These are phyloP conservation scores for Backusella circina DNA, from an alignment of 192 early-diverging fungal species.

Conservation along the genomic window DNA sequence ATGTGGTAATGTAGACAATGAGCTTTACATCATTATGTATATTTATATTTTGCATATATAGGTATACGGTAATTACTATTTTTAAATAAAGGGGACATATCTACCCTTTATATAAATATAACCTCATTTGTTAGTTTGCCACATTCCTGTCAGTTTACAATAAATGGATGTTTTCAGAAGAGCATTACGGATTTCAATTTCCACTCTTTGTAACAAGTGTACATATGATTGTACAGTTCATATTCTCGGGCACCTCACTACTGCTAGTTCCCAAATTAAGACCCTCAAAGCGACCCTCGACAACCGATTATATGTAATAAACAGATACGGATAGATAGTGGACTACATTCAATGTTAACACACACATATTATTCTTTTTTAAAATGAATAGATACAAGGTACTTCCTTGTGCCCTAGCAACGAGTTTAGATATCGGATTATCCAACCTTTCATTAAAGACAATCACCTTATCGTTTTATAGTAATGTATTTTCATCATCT, in stretches of 20 bases:
- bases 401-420: conserved; percentile 84
- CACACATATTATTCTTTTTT: no score
- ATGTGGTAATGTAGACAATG: conserved; percentile 18
- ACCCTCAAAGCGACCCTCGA: conserved; percentile 52
- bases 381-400: conserved; percentile 51
- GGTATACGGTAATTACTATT: conserved; percentile 12
- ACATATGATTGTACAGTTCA: conserved; percentile 86
- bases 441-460: conserved; percentile 84
- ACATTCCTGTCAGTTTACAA: conserved; percentile 84
- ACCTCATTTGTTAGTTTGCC: conserved; percentile 41
- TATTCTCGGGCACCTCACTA: conserved; percentile 52
- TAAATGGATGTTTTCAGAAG: conserved; percentile 88
- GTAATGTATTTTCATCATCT: conserved; percentile 27
- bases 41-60: neutral
- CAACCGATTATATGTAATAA: conserved; percentile 47
- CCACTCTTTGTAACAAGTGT: conserved; percentile 83
- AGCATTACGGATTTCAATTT: conserved; percentile 78
- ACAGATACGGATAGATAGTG: no score
- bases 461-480: conserved; percentile 92
- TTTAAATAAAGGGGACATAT: neutral
- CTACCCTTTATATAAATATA: no score
- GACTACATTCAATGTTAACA: no score
- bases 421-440: conserved; percentile 87
- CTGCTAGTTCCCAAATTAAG: conserved; percentile 56
- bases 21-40: neutral